These are phyloP conservation scores for Perkinsus chesapeaki DNA, from an alignment of 169 alveolate genomes.

Conservation along the genomic window DNA sequence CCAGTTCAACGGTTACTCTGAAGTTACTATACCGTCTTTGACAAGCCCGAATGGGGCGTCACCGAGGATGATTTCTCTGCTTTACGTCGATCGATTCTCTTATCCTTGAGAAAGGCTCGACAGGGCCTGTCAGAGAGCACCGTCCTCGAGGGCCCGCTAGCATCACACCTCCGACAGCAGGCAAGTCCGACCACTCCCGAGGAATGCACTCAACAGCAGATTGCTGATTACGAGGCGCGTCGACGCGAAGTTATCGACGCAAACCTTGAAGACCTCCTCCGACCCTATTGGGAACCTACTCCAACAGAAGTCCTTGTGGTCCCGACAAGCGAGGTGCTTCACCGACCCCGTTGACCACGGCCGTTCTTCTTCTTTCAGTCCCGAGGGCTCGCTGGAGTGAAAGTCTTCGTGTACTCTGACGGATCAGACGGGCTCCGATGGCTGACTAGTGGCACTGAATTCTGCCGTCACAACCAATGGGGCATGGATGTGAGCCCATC, in stretches of 20 bases:
- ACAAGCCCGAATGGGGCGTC: not conserved
- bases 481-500: not conserved
- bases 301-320: not conserved
- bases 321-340: too few species aligned
- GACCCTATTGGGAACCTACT: not conserved
- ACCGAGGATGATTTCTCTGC: not conserved
- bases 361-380: too few species aligned
- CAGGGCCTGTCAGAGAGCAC: not conserved
- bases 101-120: not conserved
- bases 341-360: too few species aligned
- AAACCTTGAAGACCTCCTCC: not conserved
- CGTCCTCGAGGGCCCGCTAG: not conserved
- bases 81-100: not conserved
- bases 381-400: not conserved
- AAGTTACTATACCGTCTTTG: not conserved
- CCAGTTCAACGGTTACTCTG: not conserved
- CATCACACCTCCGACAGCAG: not conserved
- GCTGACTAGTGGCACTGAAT: slow-evolving; percentile 3
- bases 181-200: not conserved
- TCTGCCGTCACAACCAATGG: slow-evolving; percentile 3
- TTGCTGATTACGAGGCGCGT: not conserved
- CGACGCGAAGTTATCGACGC: not conserved
- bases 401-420: not conserved
- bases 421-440: not conserved
- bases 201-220: not conserved